Evolutionary conservation across 805 yeast genomes (phyloP), one percentile per base, ranked within the genome.

Genomic region (Teunomyces pallodes): DNA sequence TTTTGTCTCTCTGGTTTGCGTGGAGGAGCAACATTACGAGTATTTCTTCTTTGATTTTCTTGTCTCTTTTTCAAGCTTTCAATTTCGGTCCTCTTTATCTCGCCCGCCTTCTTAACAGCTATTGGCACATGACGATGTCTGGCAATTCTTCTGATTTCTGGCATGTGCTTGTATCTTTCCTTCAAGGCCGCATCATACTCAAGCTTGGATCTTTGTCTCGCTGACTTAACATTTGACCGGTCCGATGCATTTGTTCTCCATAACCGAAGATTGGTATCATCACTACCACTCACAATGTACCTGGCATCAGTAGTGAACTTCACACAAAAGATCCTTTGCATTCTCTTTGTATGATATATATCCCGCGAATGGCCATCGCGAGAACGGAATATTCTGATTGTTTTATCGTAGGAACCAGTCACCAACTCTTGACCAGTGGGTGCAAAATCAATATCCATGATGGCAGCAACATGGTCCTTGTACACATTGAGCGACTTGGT

Each of bases 391-490:
- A 94, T 83, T 57, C 99, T 78, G 28, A 94, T 80, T 1, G 98
- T 90, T 61, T 90, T 87, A 68, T 94, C 99, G 65, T 92, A 94
- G 0, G 97, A 87, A 13, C 97, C 97, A 1, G 97, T 86, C 4
- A 90, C 97, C 30, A 94, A 72, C 68, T 92, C 98, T 64, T 90
- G 90, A 57, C 99, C 99, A 1, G 98, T 91, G 36, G 99, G 99
- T 9, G 96, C 82, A 62, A 88, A 94, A 69, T 94, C 99, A 36
- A 94, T 83, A 65, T 88, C 96, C 83, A 92, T 80, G 9, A 94
- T 96, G 0, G 97, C 97, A 42, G 96, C 86, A 35, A 92, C 97
- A 67, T 94, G 99, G 67, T 90, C 98, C 70, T 92, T 90, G 69
- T 79, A 89, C 9, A 95, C 90, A 55, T 90, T 91, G 44, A 86